phyloP scores from a whole-genome alignment of 2,329 filamentous ascomycete genomes.

The Xylaria multiplex region DNA sequence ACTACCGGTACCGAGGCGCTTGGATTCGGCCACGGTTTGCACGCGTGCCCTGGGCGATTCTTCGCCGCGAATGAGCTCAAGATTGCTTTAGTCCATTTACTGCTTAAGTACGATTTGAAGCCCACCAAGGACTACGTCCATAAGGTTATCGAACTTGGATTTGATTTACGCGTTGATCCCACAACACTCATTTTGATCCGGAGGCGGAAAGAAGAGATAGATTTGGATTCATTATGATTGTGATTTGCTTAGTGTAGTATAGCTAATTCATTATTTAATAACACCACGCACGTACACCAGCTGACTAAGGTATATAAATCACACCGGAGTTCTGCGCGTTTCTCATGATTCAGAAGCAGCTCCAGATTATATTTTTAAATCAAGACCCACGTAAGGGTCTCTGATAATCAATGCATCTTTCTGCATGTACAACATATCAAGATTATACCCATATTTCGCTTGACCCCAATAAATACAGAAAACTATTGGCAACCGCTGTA shows the following conservation, averaged over 20 bases:
- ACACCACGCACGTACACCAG: too few relatives aligned
- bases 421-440: too few relatives aligned
- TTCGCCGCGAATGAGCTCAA: constrained; percentile 53
- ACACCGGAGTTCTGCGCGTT: too few relatives aligned
- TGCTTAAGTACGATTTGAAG: constrained; percentile 43
- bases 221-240: constrained; percentile 32
- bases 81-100: constrained; percentile 39
- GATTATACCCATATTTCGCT: too few relatives aligned
- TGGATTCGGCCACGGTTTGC: constrained; percentile 52
- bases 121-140: constrained; percentile 24
- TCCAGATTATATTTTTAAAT: neutral
- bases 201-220: constrained; percentile 36
- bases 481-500: too few relatives aligned
- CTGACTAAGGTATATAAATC: neutral
- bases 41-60: constrained; percentile 47
- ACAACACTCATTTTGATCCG: constrained; percentile 34
- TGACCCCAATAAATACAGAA: too few relatives aligned
- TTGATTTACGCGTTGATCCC: constrained; percentile 32
- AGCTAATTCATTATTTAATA: neutral
- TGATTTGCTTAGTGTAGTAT: neutral
- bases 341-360: neutral
- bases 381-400: too few relatives aligned
- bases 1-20: constrained; percentile 44
- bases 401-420: too few relatives aligned
- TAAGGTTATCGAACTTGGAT: constrained; percentile 19